Evolutionary conservation across 148 eudicot genomes (phyloP), one percentile per base, ranked within the genome.

Genomic region (Heliamphora exappendiculata): DNA sequence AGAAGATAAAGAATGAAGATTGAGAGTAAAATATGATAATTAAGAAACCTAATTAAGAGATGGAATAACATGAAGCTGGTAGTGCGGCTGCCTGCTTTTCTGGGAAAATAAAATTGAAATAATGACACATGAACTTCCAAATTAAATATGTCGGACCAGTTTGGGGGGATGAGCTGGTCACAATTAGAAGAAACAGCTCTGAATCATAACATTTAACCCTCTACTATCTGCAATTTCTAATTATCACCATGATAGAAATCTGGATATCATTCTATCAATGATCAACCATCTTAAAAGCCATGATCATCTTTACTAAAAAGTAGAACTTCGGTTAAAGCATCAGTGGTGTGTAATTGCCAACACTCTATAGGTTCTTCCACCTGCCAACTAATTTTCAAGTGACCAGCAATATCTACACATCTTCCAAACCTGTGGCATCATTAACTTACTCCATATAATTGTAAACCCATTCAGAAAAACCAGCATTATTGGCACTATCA

Each of bases 371-470:
- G 5, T 19, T 51, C 36, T 20, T 7, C 36, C 50, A 71, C 36
- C 33, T 34, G 68, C 68, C 29, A 71, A 51, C 39, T 33, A 67
- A 24, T 41, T 39, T 67, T 41, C 47, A 42, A 67, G 29, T 41
- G 45, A 45, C 33, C 37, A 31, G 37, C 19, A 60, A 60, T 60
- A 22, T 33, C 19, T 64, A 12, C 24, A 64, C 7, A 36, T 19
- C 68, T 64, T 64, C 20, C 22, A 19, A 64, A 33, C 66, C 66
- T 28, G 14, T 64, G 68, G 68, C 68, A 34, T 64, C 44, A 64
- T 34, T 28, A 19, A 16, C 31, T 17, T 8, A 3, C n/a, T 34
- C 0, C 28, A 62, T 4, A 3, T 29, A n/a, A 26, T 12, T 8
- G n/a, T 33, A 17, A 16, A 36, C 11, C 12, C 37, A 37, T 65